Conservation (phyloP, 345 rosid genomes). For the Brassica rapa region DNA sequence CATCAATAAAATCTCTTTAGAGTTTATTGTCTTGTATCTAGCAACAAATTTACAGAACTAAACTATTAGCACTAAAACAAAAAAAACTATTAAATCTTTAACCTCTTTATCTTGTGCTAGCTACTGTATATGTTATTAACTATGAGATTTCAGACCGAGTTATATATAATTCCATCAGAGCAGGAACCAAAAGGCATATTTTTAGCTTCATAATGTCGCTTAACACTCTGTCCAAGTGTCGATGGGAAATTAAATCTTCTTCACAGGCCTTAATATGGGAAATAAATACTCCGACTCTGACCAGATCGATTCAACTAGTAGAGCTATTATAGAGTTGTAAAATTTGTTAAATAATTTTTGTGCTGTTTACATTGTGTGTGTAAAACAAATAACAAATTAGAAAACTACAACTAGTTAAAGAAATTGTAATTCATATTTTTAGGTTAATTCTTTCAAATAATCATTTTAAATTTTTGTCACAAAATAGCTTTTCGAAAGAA, state of each 20-base stretch:
- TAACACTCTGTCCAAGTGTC: background rate
- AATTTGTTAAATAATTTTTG: background rate
- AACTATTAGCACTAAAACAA: background rate
- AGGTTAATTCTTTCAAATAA: too few relatives aligned
- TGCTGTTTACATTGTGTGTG: background rate
- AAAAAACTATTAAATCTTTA: background rate
- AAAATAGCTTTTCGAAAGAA: too few relatives aligned
- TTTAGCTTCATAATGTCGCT: background rate
- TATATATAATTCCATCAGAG: background rate
- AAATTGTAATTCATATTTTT: background rate
- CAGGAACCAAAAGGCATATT: background rate
- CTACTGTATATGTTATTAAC: background rate
- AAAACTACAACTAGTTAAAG: background rate
- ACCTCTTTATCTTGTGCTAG: background rate
- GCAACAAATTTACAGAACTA: background rate
- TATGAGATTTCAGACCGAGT: background rate
- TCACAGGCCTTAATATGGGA: background rate
- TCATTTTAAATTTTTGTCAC: too few relatives aligned
- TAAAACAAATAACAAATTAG: background rate
- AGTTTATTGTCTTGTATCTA: background rate
- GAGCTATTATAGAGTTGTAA: background rate
- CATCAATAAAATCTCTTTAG: background rate
- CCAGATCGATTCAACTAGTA: background rate
- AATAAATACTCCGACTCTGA: background rate
- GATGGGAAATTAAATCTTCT: background rate